Evolutionary conservation across 2,329 filamentous ascomycete genomes (phyloP), one percentile per base, ranked within the genome.

Genomic region (Neofusicoccum umdonicola): DNA sequence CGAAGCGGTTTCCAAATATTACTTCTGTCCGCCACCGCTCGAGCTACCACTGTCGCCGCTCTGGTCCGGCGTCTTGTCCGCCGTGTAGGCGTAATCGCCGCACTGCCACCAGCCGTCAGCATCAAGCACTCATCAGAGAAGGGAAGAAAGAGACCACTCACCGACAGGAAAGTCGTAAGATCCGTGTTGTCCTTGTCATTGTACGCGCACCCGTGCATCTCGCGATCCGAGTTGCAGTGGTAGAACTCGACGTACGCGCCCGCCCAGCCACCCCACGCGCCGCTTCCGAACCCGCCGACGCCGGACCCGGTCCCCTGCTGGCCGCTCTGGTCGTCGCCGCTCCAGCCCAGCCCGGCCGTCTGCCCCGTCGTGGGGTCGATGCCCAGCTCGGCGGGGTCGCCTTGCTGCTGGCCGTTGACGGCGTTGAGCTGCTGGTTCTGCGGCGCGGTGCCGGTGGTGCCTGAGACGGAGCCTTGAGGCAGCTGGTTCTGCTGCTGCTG

Each of bases 1-100:
- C 1, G 27, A 31, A 31, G 27, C 27, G 6, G 27, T 31, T 31
- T 31, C 27, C 5, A 31, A 7, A 31, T 5, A 31, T 27, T 48
- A 48, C 45, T 48, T 48, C 45, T 48, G 45, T 9, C 17, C 17
- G 42, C 42, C 42, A 9, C 42, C 42, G 42, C n/a, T 45, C 15
- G 15, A 4, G n/a, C 42, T 9, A 17, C 42, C 13, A 15, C 42
- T 19, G 0, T 9, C 4, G 17, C 15, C 42, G n/a, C 42, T 9
- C 42, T 45, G 42, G 17, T 48, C 11, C 45, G 45, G 45, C 5
- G 12, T 7, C 47, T 22, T 31, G 5, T 37, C 19, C 5, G 12
- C 31, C 12, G 57, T 61, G 31, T 61, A 61, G n/a, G 57, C 57
- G n/a, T 61, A 61, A 27, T 48, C 42, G 6, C 57, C 57, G 44